Conservation (phyloP, 306 rosid species). For the cucumber (Cucumis sativus) region DNA sequence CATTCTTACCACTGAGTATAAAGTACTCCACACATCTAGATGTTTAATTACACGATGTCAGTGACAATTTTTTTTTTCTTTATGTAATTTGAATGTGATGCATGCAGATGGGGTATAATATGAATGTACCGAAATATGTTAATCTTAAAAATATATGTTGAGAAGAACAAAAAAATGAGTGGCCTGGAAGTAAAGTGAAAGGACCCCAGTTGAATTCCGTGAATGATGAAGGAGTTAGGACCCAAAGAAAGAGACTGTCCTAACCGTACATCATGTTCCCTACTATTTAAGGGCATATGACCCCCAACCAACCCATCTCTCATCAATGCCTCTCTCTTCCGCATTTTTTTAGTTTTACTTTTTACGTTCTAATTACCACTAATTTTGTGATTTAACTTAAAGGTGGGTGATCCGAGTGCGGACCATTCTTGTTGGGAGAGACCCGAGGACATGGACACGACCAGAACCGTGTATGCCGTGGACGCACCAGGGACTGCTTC, state of each 20-base stretch:
- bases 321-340: neutral
- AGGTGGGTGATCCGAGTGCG: constrained; percentile 80
- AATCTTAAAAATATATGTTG: too few relatives aligned
- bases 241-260: neutral
- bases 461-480: constrained; percentile 58
- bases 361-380: too few relatives aligned
- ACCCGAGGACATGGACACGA: constrained; percentile 92
- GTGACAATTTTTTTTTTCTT: too few relatives aligned
- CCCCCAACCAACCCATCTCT: neutral
- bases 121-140: too few relatives aligned
- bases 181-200: neutral
- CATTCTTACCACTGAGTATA: too few relatives aligned
- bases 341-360: too few relatives aligned
- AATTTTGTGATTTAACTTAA: neutral
- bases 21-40: too few relatives aligned
- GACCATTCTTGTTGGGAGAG: constrained; percentile 95
- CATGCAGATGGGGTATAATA: too few relatives aligned
- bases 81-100: too few relatives aligned
- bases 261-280: constrained; percentile 3
- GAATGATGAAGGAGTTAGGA: neutral
- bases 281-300: neutral
- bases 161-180: neutral
- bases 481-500: constrained; percentile 89
- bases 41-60: too few relatives aligned
- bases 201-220: constrained; percentile 18